A percentile compares a stretch with the other conserved stretches of the same genome.
phyloP scores from a whole-genome alignment of 1,139 yeast species.

The Taphrina communis region DNA sequence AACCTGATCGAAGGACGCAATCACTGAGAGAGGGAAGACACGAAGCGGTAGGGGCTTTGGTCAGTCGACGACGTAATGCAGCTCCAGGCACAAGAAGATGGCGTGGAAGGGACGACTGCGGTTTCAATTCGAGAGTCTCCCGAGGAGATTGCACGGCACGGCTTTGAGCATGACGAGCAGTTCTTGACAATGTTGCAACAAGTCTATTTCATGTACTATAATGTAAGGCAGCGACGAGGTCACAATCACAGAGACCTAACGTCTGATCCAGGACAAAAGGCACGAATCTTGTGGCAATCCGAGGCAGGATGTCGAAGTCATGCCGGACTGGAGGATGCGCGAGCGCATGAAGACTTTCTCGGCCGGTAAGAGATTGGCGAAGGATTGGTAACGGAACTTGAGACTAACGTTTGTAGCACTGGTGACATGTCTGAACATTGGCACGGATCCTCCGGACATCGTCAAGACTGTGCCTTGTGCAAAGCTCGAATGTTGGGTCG shows the following conservation, averaged over 20 bases:
- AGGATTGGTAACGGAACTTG: background rate
- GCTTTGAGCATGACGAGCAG: slow-evolving; percentile 79
- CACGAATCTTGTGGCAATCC: slow-evolving; percentile 92
- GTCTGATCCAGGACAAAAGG: slow-evolving; percentile 66
- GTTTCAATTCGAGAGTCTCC: slow-evolving; percentile 8
- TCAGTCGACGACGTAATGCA: background rate
- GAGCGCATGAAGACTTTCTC: slow-evolving; percentile 94
- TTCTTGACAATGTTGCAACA: slow-evolving; percentile 68
- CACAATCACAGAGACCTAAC: background rate
- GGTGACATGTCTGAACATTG: slow-evolving; percentile 85
- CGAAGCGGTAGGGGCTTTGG: background rate
- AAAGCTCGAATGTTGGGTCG: slow-evolving; percentile 89
- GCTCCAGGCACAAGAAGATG: background rate
- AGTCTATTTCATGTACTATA: slow-evolving; percentile 75
- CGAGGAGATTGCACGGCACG: slow-evolving; percentile 61
- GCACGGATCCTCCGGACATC: slow-evolving; percentile 97
- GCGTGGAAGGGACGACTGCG: background rate
- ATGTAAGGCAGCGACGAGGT: background rate
- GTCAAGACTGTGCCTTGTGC: slow-evolving; percentile 95
- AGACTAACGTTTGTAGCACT: slow-evolving; percentile 57
- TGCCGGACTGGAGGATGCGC: slow-evolving; percentile 86
- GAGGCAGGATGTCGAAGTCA: slow-evolving; percentile 52
- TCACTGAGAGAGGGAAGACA: too few species aligned
- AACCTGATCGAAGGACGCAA: background rate
- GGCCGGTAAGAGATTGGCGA: slow-evolving; percentile 55